A percentile compares a stretch with the other conserved stretches of the same genome.
phyloP scores from a whole-genome alignment of 805 yeast genomes.

The Starmerella vitae region DNA sequence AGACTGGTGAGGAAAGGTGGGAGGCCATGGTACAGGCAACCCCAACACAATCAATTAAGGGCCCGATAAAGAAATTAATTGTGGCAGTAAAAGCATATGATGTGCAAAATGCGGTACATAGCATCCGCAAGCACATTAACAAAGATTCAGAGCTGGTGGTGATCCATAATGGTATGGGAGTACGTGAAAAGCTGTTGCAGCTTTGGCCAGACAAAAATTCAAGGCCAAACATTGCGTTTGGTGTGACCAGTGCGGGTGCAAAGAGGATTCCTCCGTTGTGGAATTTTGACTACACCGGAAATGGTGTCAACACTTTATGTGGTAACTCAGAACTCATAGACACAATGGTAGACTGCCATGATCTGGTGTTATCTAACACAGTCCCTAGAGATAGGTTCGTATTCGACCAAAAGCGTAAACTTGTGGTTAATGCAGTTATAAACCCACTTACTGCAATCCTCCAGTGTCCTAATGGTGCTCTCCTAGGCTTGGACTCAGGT shows the following conservation, averaged over 20 bases:
- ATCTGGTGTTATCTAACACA: slow-evolving; percentile 8
- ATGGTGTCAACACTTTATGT: slow-evolving; percentile 30
- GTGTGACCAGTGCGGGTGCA: slow-evolving; percentile 76
- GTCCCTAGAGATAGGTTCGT: slow-evolving; percentile 35
- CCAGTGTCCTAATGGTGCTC: slow-evolving; percentile 66
- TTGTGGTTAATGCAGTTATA: slow-evolving; percentile 67
- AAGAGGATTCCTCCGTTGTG: slow-evolving; percentile 36
- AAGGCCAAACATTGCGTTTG: slow-evolving; percentile 54
- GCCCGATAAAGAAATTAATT: slow-evolving; percentile 42
- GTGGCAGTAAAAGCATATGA: slow-evolving; percentile 73
- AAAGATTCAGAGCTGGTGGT: slow-evolving; percentile 44
- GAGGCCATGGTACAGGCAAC: slow-evolving; percentile 14
- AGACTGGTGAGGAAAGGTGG: slow-evolving; percentile 31
- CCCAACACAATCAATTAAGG: slow-evolving; percentile 11
- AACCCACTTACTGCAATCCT: slow-evolving; percentile 71
- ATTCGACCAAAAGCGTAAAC: slow-evolving; percentile 56
- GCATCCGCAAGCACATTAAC: slow-evolving; percentile 38
- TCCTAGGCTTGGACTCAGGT: slow-evolving; percentile 32
- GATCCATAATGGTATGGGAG: slow-evolving; percentile 82
- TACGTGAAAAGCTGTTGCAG: slow-evolving; percentile 36
- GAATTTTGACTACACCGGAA: slow-evolving; percentile 54
- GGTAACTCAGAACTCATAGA: not conserved
- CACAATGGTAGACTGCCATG: slow-evolving; percentile 1
- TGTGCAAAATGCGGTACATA: slow-evolving; percentile 48
- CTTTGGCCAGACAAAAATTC: slow-evolving; percentile 38